These are phyloP conservation scores for Stachybotrys elegans DNA, from an alignment of 2,329 filamentous ascomycete species.

Conservation along the genomic window DNA sequence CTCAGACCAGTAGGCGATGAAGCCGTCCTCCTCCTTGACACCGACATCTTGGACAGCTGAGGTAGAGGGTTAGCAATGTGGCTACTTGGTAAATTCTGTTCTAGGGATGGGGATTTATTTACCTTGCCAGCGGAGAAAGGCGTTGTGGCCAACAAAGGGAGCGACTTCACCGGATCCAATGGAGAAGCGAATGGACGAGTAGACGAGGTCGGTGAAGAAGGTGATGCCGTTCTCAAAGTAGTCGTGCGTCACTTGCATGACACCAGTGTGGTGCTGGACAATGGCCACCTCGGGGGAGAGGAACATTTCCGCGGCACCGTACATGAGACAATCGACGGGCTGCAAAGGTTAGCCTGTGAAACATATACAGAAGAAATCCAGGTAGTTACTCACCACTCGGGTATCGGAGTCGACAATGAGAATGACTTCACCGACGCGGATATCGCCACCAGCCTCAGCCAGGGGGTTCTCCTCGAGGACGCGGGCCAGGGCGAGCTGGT, in stretches of 20 bases:
- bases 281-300: conserved; percentile 65
- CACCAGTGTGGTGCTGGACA: conserved; percentile 66
- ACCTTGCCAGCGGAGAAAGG: conserved; percentile 61
- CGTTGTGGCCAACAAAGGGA: conserved; percentile 75
- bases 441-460: conserved; percentile 56
- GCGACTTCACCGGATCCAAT: conserved; percentile 68
- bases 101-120: not conserved
- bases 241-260: conserved; percentile 69
- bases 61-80: not conserved
- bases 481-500: conserved; percentile 41
- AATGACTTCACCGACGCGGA: conserved; percentile 59
- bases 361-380: not conserved
- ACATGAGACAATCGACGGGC: conserved; percentile 61
- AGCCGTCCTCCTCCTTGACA: conserved; percentile 31
- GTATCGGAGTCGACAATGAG: conserved; percentile 66
- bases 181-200: conserved; percentile 65
- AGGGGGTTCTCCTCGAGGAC: conserved; percentile 40
- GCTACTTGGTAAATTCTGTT: not conserved
- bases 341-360: not conserved
- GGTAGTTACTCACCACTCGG: conserved; percentile 39
- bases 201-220: conserved; percentile 76
- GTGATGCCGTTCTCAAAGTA: conserved; percentile 72
- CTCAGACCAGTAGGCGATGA: conserved; percentile 70
- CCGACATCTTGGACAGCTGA: conserved; percentile 4
- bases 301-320: conserved; percentile 68